Conservation (phyloP, 768 basidiomycete genomes). For the Leccinum sublutescens region DNA sequence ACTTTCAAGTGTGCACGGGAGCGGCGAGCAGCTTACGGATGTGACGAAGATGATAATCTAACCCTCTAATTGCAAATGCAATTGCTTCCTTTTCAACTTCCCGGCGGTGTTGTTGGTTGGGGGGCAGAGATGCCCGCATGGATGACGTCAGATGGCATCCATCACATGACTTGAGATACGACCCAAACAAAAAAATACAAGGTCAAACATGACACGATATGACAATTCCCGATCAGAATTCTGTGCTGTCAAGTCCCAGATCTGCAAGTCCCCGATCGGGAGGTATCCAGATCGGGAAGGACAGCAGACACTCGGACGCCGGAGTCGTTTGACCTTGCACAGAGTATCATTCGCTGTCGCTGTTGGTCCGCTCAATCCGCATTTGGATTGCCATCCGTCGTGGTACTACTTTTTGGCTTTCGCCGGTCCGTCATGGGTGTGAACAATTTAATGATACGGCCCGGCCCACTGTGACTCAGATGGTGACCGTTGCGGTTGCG, state of each 20-base stretch:
- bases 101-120: neutral
- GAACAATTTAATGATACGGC: slow-evolving; percentile 12
- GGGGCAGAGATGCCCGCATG: neutral
- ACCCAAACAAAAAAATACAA: slow-evolving; percentile 19
- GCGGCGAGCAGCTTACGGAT: neutral
- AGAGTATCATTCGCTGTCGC: neutral
- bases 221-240: slow-evolving; percentile 36
- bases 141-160: slow-evolving; percentile 23
- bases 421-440: slow-evolving; percentile 16
- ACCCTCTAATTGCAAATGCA: slow-evolving; percentile 14
- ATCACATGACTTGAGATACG: slow-evolving; percentile 20
- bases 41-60: slow-evolving; percentile 18
- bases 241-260: slow-evolving; percentile 27
- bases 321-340: neutral
- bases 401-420: neutral
- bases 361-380: neutral
- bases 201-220: slow-evolving; percentile 17
- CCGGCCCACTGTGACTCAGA: slow-evolving; percentile 4
- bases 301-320: slow-evolving; percentile 13
- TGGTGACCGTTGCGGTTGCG: slow-evolving; percentile 16
- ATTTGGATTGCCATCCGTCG: neutral
- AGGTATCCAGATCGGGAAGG: slow-evolving; percentile 18
- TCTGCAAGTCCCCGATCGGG: slow-evolving; percentile 25
- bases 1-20: neutral
- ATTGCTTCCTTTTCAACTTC: neutral